Base-by-base conservation (phyloP, 2,329 filamentous ascomycete genomes). In the Xylariaceae sp. region DNA sequence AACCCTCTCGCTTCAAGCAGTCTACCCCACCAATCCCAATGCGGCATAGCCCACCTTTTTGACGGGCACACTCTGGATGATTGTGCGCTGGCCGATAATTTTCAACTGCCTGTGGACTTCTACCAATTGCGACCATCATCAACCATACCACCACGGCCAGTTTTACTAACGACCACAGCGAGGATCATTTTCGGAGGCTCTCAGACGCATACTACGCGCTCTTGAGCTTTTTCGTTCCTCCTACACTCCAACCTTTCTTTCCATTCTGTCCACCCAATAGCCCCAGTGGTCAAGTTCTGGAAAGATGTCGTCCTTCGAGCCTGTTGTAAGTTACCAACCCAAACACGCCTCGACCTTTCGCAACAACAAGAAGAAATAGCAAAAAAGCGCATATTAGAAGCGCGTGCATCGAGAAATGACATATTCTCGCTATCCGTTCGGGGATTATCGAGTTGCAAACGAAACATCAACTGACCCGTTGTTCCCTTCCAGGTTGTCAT, bases 401-500 rank as follows among this genome's bases (percentile, higher is more conserved):
- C n/a, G n/a, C n/a, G n/a, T n/a, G n/a, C n/a, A n/a, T n/a, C n/a
- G n/a, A n/a, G n/a, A n/a, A n/a, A n/a, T n/a, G n/a, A n/a, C n/a
- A n/a, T n/a, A n/a, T n/a, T n/a, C n/a, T n/a, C n/a, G n/a, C n/a
- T n/a, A n/a, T n/a, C n/a, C n/a, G n/a, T n/a, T n/a, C n/a, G n/a
- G n/a, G n/a, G n/a, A n/a, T n/a, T n/a, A n/a, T n/a, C n/a, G n/a
- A n/a, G n/a, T n/a, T n/a, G n/a, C n/a, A n/a, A n/a, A n/a, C 12
- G 30, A 32, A 17, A 7, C 15, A 4, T n/a, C 12, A 47, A 38
- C 70, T 67, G 55, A 63, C 56, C 55, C 34, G 48, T 47, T 34
- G 48, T 42, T 59, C 52, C 45, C 54, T 61, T 44, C 52, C 61
- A 95, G 89, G 85, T 96, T 79, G 87, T 96, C 79, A 95, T 98